Conservation (phyloP, 169 alveolate species). For the Plasmodium coatneyi region DNA sequence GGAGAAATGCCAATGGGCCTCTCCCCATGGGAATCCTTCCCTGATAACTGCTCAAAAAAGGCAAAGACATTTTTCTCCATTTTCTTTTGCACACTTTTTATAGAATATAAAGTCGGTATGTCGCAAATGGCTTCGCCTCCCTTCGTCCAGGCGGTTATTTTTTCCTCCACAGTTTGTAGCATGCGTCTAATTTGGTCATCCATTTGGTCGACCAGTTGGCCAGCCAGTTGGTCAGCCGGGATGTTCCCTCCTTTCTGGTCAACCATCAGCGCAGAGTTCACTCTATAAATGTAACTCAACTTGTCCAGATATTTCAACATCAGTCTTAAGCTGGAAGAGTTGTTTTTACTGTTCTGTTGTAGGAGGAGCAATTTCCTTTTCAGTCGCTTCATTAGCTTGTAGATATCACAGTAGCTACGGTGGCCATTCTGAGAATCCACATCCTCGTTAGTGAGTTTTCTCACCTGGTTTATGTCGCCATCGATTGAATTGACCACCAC, state of each 20-base stretch:
- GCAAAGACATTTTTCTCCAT: not conserved
- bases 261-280: not conserved
- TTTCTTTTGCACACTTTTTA: not conserved
- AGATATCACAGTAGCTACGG: not conserved
- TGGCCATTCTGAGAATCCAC: not conserved
- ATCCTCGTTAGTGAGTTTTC: not conserved
- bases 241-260: not conserved
- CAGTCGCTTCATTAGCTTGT: slow-evolving; percentile 6
- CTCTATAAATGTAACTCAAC: slow-evolving; percentile 26
- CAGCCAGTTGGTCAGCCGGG: not conserved
- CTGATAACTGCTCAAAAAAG: not conserved
- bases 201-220: not conserved
- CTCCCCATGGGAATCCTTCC: not conserved
- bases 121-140: not conserved
- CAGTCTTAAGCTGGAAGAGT: not conserved
- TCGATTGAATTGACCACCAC: not conserved
- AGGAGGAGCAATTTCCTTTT: not conserved
- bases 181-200: not conserved
- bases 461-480: not conserved
- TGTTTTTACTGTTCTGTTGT: not conserved
- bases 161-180: not conserved
- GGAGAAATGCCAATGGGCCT: not conserved
- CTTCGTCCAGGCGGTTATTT: not conserved
- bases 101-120: not conserved
- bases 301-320: slow-evolving; percentile 22